Evolutionary conservation across 2,329 filamentous ascomycete genomes (phyloP).

Genomic region (Talaromyces albobiverticillius): DNA sequence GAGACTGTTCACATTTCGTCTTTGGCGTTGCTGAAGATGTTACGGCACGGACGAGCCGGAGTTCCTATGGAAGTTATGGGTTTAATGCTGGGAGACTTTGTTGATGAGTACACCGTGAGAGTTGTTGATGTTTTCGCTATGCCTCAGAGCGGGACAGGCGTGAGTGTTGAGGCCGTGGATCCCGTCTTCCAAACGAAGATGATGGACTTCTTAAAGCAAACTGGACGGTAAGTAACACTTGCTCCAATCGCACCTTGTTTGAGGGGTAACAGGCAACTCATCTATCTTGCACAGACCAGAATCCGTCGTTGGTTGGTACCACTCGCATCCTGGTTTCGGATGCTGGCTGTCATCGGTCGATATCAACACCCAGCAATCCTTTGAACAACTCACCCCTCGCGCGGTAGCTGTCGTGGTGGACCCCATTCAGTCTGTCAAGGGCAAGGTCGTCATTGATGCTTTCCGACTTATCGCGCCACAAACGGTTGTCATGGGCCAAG

Average conservation of each 20-base stretch:
- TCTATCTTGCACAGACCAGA: constrained; percentile 64
- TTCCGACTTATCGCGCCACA: constrained; percentile 99
- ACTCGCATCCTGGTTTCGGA: constrained; percentile 97
- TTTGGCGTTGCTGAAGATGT: constrained; percentile 94
- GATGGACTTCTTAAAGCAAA: constrained; percentile 99
- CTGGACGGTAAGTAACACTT: constrained; percentile 67
- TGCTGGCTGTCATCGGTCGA: constrained; percentile 99
- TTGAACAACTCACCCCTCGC: constrained; percentile 94
- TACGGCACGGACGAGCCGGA: constrained; percentile 93
- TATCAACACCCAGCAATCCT: constrained; percentile 99
- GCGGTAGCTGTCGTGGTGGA: constrained; percentile 98
- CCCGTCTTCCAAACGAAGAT: constrained; percentile 99
- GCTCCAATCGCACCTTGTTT: not conserved
- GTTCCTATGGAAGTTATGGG: constrained; percentile 99
- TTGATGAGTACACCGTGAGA: constrained; percentile 97
- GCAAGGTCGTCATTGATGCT: constrained; percentile 98
- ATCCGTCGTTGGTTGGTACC: constrained; percentile 98
- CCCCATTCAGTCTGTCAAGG: constrained; percentile 98
- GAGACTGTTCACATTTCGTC: constrained; percentile 99
- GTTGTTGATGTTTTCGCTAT: constrained; percentile 99
- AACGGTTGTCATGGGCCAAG: constrained; percentile 95
- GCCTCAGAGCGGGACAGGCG: constrained; percentile 97
- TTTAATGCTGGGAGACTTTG: constrained; percentile 96
- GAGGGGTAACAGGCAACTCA: constrained; percentile 2
- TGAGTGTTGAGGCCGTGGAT: constrained; percentile 97